These are phyloP conservation scores for Catunica adiposa DNA, from an alignment of 2,329 filamentous ascomycete genomes.

Conservation along the genomic window DNA sequence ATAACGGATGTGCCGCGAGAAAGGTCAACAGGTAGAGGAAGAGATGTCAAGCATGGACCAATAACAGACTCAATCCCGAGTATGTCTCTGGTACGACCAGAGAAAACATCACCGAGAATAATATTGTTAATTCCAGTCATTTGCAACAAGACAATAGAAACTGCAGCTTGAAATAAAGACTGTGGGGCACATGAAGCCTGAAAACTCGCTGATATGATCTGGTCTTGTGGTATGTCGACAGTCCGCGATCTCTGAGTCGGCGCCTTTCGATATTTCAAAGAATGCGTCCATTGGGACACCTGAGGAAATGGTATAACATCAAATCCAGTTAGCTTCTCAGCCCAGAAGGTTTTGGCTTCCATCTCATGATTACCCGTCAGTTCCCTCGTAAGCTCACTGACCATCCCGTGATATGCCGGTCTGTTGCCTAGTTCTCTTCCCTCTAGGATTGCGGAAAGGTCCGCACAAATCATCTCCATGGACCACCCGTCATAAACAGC, in stretches of 20 bases:
- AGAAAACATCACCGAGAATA: conserved; percentile 63
- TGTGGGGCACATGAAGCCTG: background rate
- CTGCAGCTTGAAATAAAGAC: conserved; percentile 53
- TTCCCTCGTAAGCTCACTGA: no score
- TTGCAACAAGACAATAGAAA: conserved; percentile 47
- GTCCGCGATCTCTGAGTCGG: background rate
- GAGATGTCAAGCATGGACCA: conserved; percentile 62
- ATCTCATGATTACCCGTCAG: background rate
- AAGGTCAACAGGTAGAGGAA: conserved; percentile 32
- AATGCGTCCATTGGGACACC: background rate
- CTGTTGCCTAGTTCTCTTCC: background rate
- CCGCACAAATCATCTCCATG: conserved; percentile 53
- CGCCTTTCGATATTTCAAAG: no score
- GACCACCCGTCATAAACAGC: conserved; percentile 91
- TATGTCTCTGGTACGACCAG: conserved; percentile 61
- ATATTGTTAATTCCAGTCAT: conserved; percentile 51
- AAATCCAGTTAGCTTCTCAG: conserved; percentile 2
- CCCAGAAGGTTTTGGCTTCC: conserved; percentile 4
- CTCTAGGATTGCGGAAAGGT: conserved; percentile 39
- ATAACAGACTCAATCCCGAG: conserved; percentile 53
- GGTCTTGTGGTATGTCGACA: background rate
- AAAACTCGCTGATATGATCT: background rate
- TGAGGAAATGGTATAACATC: conserved; percentile 1
- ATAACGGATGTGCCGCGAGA: conserved; percentile 30
- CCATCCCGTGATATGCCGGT: background rate